Evolutionary conservation across 257 asterid species (phyloP).

Genomic region (Nicotiana obtusifolia): DNA sequence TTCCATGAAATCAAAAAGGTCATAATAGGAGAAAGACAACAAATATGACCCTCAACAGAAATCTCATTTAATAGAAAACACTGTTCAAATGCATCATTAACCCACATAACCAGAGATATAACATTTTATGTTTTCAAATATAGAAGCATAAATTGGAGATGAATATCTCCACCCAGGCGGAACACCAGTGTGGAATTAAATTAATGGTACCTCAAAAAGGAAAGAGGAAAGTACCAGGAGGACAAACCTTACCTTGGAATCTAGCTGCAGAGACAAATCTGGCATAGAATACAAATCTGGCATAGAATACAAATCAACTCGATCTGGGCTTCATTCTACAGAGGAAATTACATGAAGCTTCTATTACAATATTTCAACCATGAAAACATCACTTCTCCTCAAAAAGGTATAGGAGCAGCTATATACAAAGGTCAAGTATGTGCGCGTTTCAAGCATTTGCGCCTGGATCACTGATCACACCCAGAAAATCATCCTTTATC

Average conservation of each 20-base stretch:
- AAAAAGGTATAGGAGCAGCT: neutral
- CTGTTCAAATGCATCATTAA: neutral
- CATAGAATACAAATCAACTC: neutral
- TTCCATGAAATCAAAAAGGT: neutral
- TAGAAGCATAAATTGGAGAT: neutral
- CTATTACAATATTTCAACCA: neutral
- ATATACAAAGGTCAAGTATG: slow-evolving; percentile 2
- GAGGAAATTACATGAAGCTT: neutral
- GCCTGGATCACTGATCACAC: slow-evolving; percentile 95
- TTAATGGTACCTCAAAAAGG: neutral
- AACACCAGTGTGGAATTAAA: neutral
- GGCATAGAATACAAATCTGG: no score
- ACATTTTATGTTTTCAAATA: neutral
- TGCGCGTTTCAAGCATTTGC: slow-evolving; percentile 42
- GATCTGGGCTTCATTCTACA: neutral
- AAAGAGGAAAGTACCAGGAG: neutral
- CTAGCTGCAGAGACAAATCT: neutral
- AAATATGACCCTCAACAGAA: neutral
- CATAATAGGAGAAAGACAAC: neutral
- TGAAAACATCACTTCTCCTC: neutral
- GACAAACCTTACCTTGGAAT: neutral
- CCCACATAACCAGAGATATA: neutral
- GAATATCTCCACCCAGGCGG: neutral
- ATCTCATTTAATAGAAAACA: neutral
- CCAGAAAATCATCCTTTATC: slow-evolving; percentile 87